Base-by-base conservation (phyloP, 2,329 filamentous ascomycete species). In the Colletotrichum salicis region DNA sequence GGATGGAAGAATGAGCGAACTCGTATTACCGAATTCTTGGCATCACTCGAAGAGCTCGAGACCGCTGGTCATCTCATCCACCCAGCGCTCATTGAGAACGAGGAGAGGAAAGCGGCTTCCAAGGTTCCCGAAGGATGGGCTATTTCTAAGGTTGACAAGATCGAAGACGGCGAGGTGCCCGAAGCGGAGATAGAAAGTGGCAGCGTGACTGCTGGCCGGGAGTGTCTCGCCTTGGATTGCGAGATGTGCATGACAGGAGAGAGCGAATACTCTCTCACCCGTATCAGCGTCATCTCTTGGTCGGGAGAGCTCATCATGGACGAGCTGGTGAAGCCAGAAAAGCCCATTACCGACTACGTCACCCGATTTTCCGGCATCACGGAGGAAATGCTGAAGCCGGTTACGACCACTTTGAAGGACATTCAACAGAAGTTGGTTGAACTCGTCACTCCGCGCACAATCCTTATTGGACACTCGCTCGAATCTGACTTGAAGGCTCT, bases 231-330 rank as follows among this genome's bases (percentile, higher is more conserved):
- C 1, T 86, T 99, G 66, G 96, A 99, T 80, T 99, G 96, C 82
- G 96, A 99, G 82, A 99, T 99, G 96, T 97, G 95, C 80, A 91
- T 94, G 83, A 97, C 95, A 2, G 93, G 92, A 71, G 90, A 92
- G 72, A 91, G 91, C 59, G 89, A 94, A 75, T 94, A 93, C 74
- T 94, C 95, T 45, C 90, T 99, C 55, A 97, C 96, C 1, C 91
- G 96, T 68, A 92, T 98, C 79, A 98, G 95, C 79, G 82, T 98
- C 51, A 85, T 99, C 8, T 86, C 91, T 72, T 99, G 96, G 96
- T 90, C 95, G 76, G 95, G 95, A 60, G 89, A 90, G 41, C 88
- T 93, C 11, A 86, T 97, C 19, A 83, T 98, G 63, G 96, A 99
- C 80, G 93, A 97, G 82, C 89, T 98, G 13, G 96, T 99, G 77